Evolutionary conservation across 768 basidiomycete genomes (phyloP).

Genomic region (Boletus rubroflammeus): DNA sequence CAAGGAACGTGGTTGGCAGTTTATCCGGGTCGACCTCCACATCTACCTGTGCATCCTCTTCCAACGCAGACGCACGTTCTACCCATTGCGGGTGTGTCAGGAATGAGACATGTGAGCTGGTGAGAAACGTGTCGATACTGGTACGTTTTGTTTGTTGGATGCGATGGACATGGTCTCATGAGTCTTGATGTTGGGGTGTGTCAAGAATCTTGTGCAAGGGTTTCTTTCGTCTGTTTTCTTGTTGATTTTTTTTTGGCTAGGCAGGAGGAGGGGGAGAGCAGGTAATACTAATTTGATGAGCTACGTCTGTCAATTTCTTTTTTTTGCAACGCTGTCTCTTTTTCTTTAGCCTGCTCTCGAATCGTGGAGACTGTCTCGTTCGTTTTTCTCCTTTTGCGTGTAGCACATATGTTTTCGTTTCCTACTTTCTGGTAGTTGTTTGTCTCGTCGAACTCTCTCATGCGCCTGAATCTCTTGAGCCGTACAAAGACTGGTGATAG

Average conservation of each 20-base stretch:
- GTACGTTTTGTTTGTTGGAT: not conserved
- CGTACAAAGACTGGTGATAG: not conserved
- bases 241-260: slow-evolving; percentile 14
- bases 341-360: not conserved
- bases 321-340: not conserved
- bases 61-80: slow-evolving; percentile 8
- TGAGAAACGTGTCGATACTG: slow-evolving; percentile 9
- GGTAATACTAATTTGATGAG: slow-evolving; percentile 21
- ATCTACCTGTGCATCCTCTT: slow-evolving; percentile 16
- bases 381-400: not conserved
- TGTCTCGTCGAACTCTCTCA: not conserved
- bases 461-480: not conserved
- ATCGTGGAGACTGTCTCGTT: not conserved
- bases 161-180: not conserved
- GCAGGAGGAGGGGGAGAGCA: not conserved
- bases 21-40: slow-evolving; percentile 18
- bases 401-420: slow-evolving; percentile 1
- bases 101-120: slow-evolving; percentile 27
- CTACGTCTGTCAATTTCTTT: not conserved
- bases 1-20: slow-evolving; percentile 25
- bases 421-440: not conserved
- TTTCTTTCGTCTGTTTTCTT: slow-evolving; percentile 11
- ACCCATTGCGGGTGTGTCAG: slow-evolving; percentile 21
- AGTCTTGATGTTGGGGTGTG: not conserved
- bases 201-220: not conserved